Conservation (phyloP, 352 stramenopile genomes). For the Blastocystis sp. region DNA sequence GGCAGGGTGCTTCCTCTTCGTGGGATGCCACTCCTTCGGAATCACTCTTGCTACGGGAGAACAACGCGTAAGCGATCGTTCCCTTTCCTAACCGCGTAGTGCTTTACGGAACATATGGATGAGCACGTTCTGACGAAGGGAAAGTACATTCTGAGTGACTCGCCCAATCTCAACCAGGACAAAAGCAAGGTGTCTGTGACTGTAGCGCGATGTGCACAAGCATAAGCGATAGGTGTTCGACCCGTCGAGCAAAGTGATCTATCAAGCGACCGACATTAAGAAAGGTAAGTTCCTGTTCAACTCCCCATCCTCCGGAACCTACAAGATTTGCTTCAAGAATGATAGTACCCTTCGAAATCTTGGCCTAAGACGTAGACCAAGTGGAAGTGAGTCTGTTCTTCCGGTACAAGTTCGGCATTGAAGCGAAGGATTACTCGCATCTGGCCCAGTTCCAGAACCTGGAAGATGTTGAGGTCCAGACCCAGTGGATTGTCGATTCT, state of each 20-base stretch:
- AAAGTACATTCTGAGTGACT: conserved; percentile 25
- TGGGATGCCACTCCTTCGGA: conserved; percentile 36
- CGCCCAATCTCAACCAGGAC: not conserved
- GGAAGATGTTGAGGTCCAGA: conserved; percentile 53
- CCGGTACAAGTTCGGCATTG: conserved; percentile 61
- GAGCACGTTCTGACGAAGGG: conserved; percentile 52
- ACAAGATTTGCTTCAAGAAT: conserved; percentile 59
- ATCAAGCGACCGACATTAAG: conserved; percentile 24
- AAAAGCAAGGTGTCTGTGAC: conserved; percentile 52
- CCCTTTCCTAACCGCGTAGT: conserved; percentile 1
- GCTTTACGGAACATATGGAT: conserved; percentile 67
- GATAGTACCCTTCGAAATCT: not conserved
- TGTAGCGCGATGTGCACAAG: not conserved
- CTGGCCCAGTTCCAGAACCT: conserved; percentile 63
- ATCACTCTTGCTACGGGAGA: not conserved
- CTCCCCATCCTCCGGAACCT: conserved; percentile 8
- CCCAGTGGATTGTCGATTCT: conserved; percentile 67
- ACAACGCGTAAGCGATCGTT: conserved; percentile 1
- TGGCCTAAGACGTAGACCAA: not conserved
- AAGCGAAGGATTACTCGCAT: conserved; percentile 68
- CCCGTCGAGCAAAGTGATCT: conserved; percentile 23
- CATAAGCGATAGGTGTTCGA: conserved; percentile 12
- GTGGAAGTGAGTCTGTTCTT: conserved; percentile 46
- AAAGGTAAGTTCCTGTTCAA: conserved; percentile 57
- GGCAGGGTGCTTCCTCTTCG: not conserved